phyloP scores from a whole-genome alignment of 257 asterid species.

The Nicotiana otophora region DNA sequence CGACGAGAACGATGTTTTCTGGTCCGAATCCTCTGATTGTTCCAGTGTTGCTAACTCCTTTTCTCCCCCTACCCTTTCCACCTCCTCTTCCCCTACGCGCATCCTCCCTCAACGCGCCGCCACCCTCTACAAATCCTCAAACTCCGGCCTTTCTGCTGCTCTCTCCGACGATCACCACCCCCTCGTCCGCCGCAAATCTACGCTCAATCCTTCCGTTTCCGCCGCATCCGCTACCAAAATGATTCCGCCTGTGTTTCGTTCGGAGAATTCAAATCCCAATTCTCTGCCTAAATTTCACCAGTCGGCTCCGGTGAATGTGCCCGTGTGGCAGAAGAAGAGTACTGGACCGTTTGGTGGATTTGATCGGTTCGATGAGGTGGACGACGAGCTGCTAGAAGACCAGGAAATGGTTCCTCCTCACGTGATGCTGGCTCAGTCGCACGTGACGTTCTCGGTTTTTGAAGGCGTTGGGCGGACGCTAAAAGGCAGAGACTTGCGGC shows the following conservation, averaged over 20 bases:
- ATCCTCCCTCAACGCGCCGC: constrained; percentile 16
- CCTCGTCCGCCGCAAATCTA: constrained; percentile 48
- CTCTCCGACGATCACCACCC: constrained; percentile 38
- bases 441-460: constrained; percentile 83
- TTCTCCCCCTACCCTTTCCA: constrained; percentile 15
- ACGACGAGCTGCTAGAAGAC: constrained; percentile 17
- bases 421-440: constrained; percentile 83
- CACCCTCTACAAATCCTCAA: constrained; percentile 20
- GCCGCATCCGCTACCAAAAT: constrained; percentile 26
- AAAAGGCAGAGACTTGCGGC: constrained; percentile 77
- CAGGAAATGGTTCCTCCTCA: constrained; percentile 92
- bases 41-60: constrained; percentile 30
- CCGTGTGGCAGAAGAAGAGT: constrained; percentile 50
- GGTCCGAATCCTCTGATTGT: constrained; percentile 47
- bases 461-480: constrained; percentile 90
- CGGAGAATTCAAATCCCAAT: constrained; percentile 28
- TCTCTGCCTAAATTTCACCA: constrained; percentile 36
- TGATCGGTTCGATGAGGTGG: constrained; percentile 40
- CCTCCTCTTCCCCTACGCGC: neutral
- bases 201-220: constrained; percentile 32
- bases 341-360: constrained; percentile 10
- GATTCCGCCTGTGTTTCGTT: constrained; percentile 25
- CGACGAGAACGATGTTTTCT: constrained; percentile 76
- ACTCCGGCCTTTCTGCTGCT: constrained; percentile 65
- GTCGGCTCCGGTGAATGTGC: constrained; percentile 84